Evolutionary conservation across 805 yeast species (phyloP), one percentile per base, ranked within the genome.

Genomic region (Pachysolen tannophilus): DNA sequence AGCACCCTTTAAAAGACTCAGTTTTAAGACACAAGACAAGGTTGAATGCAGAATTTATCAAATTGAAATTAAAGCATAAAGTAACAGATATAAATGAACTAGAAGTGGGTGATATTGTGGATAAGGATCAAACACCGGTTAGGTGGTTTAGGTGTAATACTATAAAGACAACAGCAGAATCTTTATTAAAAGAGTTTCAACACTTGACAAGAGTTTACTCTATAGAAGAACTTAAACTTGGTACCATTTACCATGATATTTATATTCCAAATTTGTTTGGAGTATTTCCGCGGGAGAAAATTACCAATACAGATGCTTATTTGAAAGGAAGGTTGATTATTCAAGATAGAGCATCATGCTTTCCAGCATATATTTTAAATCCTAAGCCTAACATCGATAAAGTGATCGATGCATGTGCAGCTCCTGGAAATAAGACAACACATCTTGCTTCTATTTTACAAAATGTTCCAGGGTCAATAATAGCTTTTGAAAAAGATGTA

Each of bases 391-490:
- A 78, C 30, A 39, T 32, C 8, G 79, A 72, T 39, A 57, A 65
- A 17, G 75, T 87, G 8, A 82, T 92, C 30, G 99, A 92, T 59
- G 82, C 96, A 1, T 88, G 97, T 60, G 88, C 97, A 3, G 98
- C 99, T 0, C 99, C 99, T 4, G 99, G 99, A 5, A 92, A 92
- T 57, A 94, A 92, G 55, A 92, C 99, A 0, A 85, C 97, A 0
- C 97, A 90, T 58, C 61, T 81, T 16, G 95, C 96, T 0, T 75
- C 92, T 0, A 63, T 72, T 33, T 56, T 85, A 16, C 45, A 50
- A 3, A 58, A 60, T 26, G 45, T 58, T 2, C 61, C 63, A 0
- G 34, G 43, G 11, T 70, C 73, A 5, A 77, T 87, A 8, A 68
- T 68, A 46, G 98, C 98, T 0, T 92, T 87, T 58, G 99, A 92